Evolutionary conservation across 148 eudicot genomes (phyloP).

Genomic region (Simmondsia chinensis): DNA sequence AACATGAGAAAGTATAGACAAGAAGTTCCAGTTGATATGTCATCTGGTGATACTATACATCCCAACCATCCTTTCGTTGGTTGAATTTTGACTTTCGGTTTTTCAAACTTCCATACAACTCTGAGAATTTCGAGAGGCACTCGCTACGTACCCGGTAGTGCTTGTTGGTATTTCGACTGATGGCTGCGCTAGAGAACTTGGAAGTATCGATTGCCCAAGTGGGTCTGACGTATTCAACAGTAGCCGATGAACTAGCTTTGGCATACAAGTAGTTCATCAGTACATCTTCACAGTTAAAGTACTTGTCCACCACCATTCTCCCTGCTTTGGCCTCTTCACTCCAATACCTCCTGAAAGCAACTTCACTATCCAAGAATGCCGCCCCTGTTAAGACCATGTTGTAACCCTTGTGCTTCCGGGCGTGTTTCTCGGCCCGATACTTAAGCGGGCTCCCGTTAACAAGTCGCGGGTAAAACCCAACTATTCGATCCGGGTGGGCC

Average conservation of each 20-base stretch:
- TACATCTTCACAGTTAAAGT: constrained; percentile 90
- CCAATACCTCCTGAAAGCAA: constrained; percentile 78
- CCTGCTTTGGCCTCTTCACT: constrained; percentile 59
- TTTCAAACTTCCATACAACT: constrained; percentile 60
- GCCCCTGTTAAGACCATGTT: constrained; percentile 95
- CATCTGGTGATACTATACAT: constrained; percentile 75
- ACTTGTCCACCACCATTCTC: constrained; percentile 53
- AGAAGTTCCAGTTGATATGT: too few relatives aligned
- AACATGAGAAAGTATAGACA: too few relatives aligned
- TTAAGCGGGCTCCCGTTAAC: constrained; percentile 34
- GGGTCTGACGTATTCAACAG: constrained; percentile 79
- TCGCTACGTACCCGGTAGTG: constrained; percentile 72
- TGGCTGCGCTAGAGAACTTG: constrained; percentile 69
- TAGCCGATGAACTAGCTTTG: constrained; percentile 43
- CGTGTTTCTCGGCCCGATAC: constrained; percentile 78
- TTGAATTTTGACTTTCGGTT: constrained; percentile 49
- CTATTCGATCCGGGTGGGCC: constrained; percentile 71
- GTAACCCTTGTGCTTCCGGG: constrained; percentile 62
- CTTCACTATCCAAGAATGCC: constrained; percentile 56
- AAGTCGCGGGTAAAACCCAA: constrained; percentile 88
- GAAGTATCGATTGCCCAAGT: constrained; percentile 89
- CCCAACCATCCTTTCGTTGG: constrained; percentile 80
- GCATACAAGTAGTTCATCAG: constrained; percentile 88
- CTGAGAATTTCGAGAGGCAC: constrained; percentile 49
- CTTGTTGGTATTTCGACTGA: constrained; percentile 61